phyloP scores from a whole-genome alignment of 1,284 basidiomycete species.

The Exobasidium cylindrosporum region DNA sequence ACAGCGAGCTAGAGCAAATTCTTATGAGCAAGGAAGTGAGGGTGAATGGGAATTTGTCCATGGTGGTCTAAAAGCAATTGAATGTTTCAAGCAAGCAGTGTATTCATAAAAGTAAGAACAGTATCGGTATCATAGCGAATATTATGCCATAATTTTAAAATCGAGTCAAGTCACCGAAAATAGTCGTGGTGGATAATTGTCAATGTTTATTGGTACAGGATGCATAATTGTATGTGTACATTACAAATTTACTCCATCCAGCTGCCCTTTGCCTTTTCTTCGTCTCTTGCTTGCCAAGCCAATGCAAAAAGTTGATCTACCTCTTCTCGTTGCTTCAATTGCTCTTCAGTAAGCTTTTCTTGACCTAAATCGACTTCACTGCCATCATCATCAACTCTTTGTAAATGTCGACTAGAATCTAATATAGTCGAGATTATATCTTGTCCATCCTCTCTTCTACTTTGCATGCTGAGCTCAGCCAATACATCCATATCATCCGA shows the following conservation, averaged over 20 bases:
- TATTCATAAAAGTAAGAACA: neutral
- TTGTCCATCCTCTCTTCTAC: neutral
- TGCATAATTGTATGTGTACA: too few relatives aligned
- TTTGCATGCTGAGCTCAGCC: neutral
- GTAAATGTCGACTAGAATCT: neutral
- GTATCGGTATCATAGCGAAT: too few relatives aligned
- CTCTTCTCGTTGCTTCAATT: neutral
- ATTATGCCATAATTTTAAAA: too few relatives aligned
- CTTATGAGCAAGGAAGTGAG: slow-evolving; percentile 56
- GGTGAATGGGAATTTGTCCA: slow-evolving; percentile 58
- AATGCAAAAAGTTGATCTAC: slow-evolving; percentile 3
- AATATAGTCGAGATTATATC: neutral
- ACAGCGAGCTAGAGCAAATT: slow-evolving; percentile 60
- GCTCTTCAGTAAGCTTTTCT: neutral
- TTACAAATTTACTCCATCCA: neutral
- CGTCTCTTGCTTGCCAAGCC: slow-evolving; percentile 4
- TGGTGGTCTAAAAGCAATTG: slow-evolving; percentile 43
- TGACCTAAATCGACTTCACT: neutral
- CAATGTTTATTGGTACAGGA: too few relatives aligned
- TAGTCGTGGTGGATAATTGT: too few relatives aligned
- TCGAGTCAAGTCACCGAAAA: too few relatives aligned
- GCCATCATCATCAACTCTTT: neutral
- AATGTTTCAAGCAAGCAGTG: neutral
- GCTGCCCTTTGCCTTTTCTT: slow-evolving; percentile 1
- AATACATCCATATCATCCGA: neutral